Evolutionary conservation across 225 moss, liverwort and hornwort species (phyloP), one percentile per base, ranked within the genome.

Genomic region (Thuidium tamariscinum): DNA sequence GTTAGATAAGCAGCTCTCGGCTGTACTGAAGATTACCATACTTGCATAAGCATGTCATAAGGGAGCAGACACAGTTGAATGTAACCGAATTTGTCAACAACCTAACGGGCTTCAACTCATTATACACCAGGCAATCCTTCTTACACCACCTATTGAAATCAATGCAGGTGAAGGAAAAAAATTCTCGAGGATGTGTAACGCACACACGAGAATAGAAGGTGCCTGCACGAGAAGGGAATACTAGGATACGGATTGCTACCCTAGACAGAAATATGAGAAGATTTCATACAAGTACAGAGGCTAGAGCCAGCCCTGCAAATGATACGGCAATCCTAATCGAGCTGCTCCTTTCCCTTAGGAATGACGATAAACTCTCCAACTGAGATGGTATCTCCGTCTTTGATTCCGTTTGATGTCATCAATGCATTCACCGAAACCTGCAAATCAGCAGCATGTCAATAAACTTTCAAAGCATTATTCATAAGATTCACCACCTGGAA

Each of bases 391-490:
- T 82, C 81, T 88, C 88, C 91, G 39, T 87, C 87, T 84, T 32
- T 88, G 69, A 92, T 91, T 67, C 88, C 89, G 48, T 92, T 92
- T 41, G 88, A 83, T 79, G 79, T 55, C 86, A 89, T 79, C 89
- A 92, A 83, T 39, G 89, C 84, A 32, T 82, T 86, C 86, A 92
- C 91, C 77, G 91, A 88, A 73, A 92, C 88, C 91, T 92, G 91
- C 59, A 74, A 71, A 82, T 60, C 84, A 85, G n/a, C 72, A 78
- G n/a, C 52, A 74, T 46, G 37, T 46, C 74, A 74, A 66, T 26
- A 88, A 23, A 82, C 46, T 82, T 85, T 82, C 65, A 77, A 82
- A 79, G 63, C 59, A 82, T 46, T 67, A 18, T 26, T 69, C 68
- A 82, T 16, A 61, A 55, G 37, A 25, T 16, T 54, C 25, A 55